Conservation (phyloP, 345 rosid genomes). For the Draba incana region DNA sequence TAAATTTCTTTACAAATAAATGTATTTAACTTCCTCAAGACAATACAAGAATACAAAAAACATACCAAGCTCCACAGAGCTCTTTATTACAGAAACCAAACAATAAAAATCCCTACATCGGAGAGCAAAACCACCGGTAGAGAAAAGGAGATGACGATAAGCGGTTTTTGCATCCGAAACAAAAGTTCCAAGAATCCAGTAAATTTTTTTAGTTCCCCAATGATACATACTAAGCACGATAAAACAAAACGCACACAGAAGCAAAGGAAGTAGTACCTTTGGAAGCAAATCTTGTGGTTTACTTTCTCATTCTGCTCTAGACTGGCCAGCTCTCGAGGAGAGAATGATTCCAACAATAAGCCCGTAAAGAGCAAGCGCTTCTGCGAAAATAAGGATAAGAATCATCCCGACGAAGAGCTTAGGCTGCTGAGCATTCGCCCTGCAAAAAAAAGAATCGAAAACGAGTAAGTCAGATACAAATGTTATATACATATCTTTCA, state of each 20-base stretch:
- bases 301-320: conserved; percentile 44
- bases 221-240: conserved; percentile 33
- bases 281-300: neutral
- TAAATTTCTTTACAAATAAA: conserved; percentile 43
- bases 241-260: conserved; percentile 36
- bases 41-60: conserved; percentile 39
- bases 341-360: conserved; percentile 48
- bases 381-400: conserved; percentile 47
- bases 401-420: conserved; percentile 49
- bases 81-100: conserved; percentile 41
- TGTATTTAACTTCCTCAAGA: conserved; percentile 37
- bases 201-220: neutral
- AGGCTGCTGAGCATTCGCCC: conserved; percentile 52
- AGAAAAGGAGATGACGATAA: neutral
- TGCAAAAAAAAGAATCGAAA: conserved; percentile 19
- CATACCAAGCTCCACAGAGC: conserved; percentile 39
- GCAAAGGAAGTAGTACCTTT: conserved; percentile 17
- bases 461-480: conserved; percentile 12
- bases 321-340: conserved; percentile 49
- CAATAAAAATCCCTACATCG: conserved; percentile 36
- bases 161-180: conserved; percentile 26
- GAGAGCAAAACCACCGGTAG: conserved; percentile 33
- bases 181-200: conserved; percentile 36
- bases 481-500: neutral
- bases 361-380: conserved; percentile 48